These are phyloP conservation scores for Flueggea neowawraea DNA, from an alignment of 441 rosid species.

Conservation along the genomic window DNA sequence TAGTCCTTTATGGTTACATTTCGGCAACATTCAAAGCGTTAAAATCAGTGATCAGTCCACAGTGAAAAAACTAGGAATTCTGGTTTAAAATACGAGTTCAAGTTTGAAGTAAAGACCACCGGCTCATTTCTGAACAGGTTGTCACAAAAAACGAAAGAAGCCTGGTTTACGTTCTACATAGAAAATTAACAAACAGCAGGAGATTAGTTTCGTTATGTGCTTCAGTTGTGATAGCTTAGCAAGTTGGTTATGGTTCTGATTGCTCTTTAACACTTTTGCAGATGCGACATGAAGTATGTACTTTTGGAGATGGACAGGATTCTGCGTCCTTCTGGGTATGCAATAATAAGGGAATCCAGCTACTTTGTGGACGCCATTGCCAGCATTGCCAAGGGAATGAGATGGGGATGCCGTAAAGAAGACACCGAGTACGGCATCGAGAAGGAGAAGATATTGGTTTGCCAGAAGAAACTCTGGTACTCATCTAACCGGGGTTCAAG, in stretches of 20 bases:
- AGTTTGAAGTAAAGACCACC: no score
- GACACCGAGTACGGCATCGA: slow-evolving; percentile 53
- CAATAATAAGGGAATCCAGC: slow-evolving; percentile 74
- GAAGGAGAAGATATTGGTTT: slow-evolving; percentile 76
- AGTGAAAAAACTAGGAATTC: not conserved
- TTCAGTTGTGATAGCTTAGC: no score
- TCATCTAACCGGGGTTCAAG: slow-evolving; percentile 49
- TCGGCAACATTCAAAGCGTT: no score
- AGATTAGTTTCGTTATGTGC: no score
- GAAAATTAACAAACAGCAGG: no score
- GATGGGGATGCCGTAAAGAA: slow-evolving; percentile 86
- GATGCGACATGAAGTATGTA: slow-evolving; percentile 88
- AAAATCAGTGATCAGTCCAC: no score
- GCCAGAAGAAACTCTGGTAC: slow-evolving; percentile 94
- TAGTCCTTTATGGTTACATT: no score
- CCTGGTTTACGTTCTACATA: no score
- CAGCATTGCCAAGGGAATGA: slow-evolving; percentile 66
- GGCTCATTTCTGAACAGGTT: no score
- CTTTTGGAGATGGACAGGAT: slow-evolving; percentile 94
- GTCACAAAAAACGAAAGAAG: not conserved
- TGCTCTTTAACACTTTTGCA: slow-evolving; percentile 24
- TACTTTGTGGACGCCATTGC: slow-evolving; percentile 64
- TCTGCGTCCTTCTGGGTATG: slow-evolving; percentile 80
- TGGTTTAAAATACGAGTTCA: not conserved
- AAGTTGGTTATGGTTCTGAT: slow-evolving; percentile 8